Evolutionary conservation across 352 stramenopile genomes (phyloP).

Genomic region (Phytopythium kandeliae): DNA sequence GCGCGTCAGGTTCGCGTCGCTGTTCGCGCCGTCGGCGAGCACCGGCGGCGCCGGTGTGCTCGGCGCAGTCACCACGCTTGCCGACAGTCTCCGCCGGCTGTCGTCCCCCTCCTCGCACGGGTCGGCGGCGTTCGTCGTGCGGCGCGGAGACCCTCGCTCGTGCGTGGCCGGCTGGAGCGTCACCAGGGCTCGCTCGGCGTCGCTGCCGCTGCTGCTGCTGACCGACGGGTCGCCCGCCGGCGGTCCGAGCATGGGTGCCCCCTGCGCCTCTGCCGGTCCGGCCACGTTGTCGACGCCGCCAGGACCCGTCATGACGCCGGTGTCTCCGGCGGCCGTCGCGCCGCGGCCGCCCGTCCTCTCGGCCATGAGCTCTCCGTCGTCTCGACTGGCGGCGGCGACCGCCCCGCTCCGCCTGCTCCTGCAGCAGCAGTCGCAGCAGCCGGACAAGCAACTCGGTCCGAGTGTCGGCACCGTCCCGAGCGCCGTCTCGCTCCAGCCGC

Average conservation of each 20-base stretch:
- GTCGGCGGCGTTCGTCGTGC: not conserved
- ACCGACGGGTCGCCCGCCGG: not conserved
- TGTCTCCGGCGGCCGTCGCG: too few relatives aligned
- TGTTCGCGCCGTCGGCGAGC: conserved; percentile 8
- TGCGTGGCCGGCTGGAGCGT: not conserved
- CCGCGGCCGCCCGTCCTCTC: not conserved
- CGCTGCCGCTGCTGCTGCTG: conserved; percentile 4
- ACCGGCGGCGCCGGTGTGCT: not conserved
- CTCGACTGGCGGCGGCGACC: not conserved
- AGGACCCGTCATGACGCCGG: too few relatives aligned
- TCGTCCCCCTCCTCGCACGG: not conserved
- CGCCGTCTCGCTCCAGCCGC: not conserved
- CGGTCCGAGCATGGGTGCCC: not conserved
- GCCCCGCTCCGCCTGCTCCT: not conserved
- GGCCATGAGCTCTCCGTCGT: not conserved
- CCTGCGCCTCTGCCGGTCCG: not conserved
- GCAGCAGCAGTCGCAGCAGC: not conserved
- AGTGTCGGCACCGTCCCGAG: not conserved
- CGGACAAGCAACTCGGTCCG: conserved; percentile 1
- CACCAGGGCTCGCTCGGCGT: not conserved
- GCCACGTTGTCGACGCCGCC: too few relatives aligned
- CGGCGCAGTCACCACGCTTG: not conserved
- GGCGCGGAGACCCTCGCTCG: not conserved
- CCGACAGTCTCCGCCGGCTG: conserved; percentile 2
- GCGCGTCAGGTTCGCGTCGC: conserved; percentile 48